Conservation (phyloP, 768 basidiomycete species). For the Jaapia argillacea region DNA sequence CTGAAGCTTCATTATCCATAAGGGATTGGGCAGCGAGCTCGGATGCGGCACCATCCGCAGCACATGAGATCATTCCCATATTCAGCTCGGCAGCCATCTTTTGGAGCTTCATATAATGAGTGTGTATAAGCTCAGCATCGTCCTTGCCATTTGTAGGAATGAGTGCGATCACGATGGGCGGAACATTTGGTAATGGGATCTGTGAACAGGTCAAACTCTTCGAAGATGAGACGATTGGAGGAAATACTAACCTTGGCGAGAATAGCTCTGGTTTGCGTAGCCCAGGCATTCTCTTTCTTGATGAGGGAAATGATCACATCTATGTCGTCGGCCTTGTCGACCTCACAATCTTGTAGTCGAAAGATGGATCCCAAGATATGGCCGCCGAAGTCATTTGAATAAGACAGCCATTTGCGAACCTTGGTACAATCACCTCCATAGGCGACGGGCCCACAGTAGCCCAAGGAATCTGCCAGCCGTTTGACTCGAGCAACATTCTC, state of each 20-base stretch:
- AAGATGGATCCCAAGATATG: conserved; percentile 17
- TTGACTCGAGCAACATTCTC: too few species aligned
- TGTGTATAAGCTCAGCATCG: conserved; percentile 11
- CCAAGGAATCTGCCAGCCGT: conserved; percentile 8
- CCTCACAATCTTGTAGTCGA: conserved; percentile 12
- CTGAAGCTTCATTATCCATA: conserved; percentile 10
- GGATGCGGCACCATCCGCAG: conserved; percentile 17
- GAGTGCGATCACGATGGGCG: conserved; percentile 14
- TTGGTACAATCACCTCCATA: conserved; percentile 20
- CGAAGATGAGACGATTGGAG: too few species aligned
- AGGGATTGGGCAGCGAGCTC: conserved; percentile 15
- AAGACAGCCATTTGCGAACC: conserved; percentile 14
- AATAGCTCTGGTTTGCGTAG: conserved; percentile 18
- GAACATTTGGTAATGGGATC: conserved; percentile 1
- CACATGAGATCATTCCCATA: conserved; percentile 9
- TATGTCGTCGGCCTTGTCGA: conserved; percentile 15
- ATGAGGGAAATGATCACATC: conserved; percentile 13
- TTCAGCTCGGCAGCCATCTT: conserved; percentile 11
- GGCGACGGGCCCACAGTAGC: conserved; percentile 15
- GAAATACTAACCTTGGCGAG: conserved; percentile 13
- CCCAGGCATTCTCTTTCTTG: conserved; percentile 11
- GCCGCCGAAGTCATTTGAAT: conserved; percentile 16
- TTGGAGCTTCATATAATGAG: conserved; percentile 12
- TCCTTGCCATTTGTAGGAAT: conserved; percentile 19
- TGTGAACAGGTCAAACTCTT: too few species aligned